These are phyloP conservation scores for Mycosphaerelloides madeirae DNA, from an alignment of 2,329 filamentous ascomycete species.

Conservation along the genomic window DNA sequence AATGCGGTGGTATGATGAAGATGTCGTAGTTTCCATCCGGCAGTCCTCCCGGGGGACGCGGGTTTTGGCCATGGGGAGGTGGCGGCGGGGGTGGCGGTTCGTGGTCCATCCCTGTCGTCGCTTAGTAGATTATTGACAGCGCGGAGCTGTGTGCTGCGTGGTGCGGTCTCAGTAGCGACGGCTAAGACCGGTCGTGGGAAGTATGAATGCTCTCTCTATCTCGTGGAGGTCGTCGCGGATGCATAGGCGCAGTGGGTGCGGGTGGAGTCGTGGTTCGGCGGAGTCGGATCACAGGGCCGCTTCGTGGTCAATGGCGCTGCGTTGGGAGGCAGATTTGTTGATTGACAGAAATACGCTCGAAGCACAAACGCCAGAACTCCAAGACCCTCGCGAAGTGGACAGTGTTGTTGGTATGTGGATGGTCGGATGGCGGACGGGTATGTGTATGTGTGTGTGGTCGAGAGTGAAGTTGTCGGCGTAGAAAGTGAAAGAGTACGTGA, in stretches of 20 bases:
- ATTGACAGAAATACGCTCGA: background rate
- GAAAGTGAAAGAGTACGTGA: too few species aligned
- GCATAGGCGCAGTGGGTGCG: conserved; percentile 9
- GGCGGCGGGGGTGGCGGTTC: conserved; percentile 69
- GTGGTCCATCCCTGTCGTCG: conserved; percentile 20
- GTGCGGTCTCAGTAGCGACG: background rate
- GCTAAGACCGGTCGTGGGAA: conserved; percentile 9
- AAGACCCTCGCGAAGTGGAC: background rate
- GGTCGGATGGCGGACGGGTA: too few species aligned
- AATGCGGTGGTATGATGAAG: conserved; percentile 91
- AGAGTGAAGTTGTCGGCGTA: too few species aligned
- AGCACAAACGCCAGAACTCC: background rate
- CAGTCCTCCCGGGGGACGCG: conserved; percentile 64
- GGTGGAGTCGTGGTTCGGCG: background rate
- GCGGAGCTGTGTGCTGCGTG: background rate
- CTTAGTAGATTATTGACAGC: background rate
- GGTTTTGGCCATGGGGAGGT: conserved; percentile 77
- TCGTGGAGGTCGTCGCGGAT: conserved; percentile 13
- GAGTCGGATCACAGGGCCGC: background rate
- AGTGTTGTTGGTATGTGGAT: too few species aligned
- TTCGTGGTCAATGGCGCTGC: too few species aligned
- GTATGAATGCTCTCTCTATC: conserved; percentile 11
- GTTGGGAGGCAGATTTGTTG: background rate
- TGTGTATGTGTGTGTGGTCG: too few species aligned
- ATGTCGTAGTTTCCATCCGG: conserved; percentile 94